Percentiles rank a stretch among this genome's conserved stretches.
These are phyloP conservation scores for sorghum (Sorghum bicolor) DNA, from an alignment of 176 grass and related monocot genomes.

Conservation along the genomic window Sorghum_bicolor_NCBIv3 NC_012877.2:43917501-43918000, in stretches of 20 bases:
- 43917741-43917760: slow-evolving; percentile 34
- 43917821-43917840: slow-evolving; percentile 66
- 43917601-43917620: not conserved
- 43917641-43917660: not conserved
- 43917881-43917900: slow-evolving; percentile 53
- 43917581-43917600: slow-evolving; percentile 1
- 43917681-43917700: slow-evolving; percentile 28
- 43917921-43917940: not conserved
- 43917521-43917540: not conserved
- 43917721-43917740: slow-evolving; percentile 28
- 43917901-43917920: not conserved
- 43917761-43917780: not conserved
- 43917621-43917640: not conserved
- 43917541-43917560: not conserved
- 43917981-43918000: too few species aligned
- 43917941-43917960: not conserved
- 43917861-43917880: slow-evolving; percentile 73
- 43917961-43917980: not conserved
- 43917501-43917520: not conserved
- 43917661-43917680: slow-evolving; percentile 9
- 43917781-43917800: slow-evolving; percentile 8
- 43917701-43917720: slow-evolving; percentile 27
- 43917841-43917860: slow-evolving; percentile 62
- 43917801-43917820: slow-evolving; percentile 1
- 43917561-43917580: slow-evolving; percentile 11